phyloP scores from a whole-genome alignment of 306 rosid species.

The Cicer cuneatum region DNA sequence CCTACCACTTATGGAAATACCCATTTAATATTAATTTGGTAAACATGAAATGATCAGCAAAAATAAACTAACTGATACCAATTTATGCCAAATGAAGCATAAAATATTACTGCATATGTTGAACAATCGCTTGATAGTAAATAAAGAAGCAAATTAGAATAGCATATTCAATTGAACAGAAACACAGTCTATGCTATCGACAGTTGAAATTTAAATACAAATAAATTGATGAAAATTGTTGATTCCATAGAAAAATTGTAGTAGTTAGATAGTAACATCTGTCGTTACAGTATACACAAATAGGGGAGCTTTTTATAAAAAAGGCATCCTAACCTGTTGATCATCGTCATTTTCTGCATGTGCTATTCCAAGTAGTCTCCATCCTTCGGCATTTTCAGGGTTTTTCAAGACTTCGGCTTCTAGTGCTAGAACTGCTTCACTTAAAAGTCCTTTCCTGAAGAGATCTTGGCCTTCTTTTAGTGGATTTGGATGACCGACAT shows the following conservation, averaged over 20 bases:
- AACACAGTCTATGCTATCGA: background rate
- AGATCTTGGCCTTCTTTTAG: conserved; percentile 98
- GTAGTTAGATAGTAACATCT: conserved; percentile 1
- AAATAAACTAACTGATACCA: conserved; percentile 31
- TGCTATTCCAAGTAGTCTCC: conserved; percentile 98
- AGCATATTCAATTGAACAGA: conserved; percentile 12
- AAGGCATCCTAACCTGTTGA: conserved; percentile 81
- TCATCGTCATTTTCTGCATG: conserved; percentile 99
- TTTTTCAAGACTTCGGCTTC: conserved; percentile 98
- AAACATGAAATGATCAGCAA: conserved; percentile 17
- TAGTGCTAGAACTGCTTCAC: conserved; percentile 99
- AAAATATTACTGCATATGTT: conserved; percentile 5
- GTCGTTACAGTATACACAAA: conserved; percentile 19
- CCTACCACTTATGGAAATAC: conserved; percentile 11
- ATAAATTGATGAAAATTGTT: conserved; percentile 11
- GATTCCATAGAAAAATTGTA: conserved; percentile 24
- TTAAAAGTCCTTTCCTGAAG: conserved; percentile 94
- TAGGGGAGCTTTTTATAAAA: conserved; percentile 38
- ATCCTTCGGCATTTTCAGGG: conserved; percentile 95
- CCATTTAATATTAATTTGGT: conserved; percentile 27
- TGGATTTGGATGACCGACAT: conserved; percentile 94
- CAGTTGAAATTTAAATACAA: conserved; percentile 24
- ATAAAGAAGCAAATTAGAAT: conserved; percentile 27
- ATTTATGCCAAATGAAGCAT: conserved; percentile 19
- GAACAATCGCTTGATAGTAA: conserved; percentile 17